Evolutionary conservation across 768 basidiomycete species (phyloP), one percentile per base, ranked within the genome.

Genomic region (Hypsizygus marmoreus): DNA sequence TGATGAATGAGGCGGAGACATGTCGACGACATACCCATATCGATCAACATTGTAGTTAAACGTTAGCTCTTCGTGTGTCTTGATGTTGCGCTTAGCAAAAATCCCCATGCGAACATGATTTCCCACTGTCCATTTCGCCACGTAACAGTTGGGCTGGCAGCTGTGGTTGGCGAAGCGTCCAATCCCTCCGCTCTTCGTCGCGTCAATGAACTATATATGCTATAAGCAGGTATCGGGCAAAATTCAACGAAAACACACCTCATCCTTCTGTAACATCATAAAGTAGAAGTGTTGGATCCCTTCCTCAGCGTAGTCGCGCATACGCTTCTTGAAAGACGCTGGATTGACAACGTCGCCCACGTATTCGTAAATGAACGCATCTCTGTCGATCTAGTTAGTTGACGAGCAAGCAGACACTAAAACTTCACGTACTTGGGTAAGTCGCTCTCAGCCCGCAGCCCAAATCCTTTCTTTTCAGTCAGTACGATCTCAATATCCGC

Each of bases 11-110:
- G n/a, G n/a, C n/a, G n/a, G n/a, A n/a, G n/a, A n/a, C n/a, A n/a
- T n/a, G n/a, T n/a, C n/a, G n/a, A n/a, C n/a, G 3, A 73, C 86
- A 38, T 49, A 95, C 95, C 95, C 97, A 59, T 99, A 99, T 47
- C 97, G 91, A 66, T 98, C 97, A 30, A 98, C 97, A 63, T 99
- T 99, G 65, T 99, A 99, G 68, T 99, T 98, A 74, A 98, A 98
- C 0, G 97, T 98, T 56, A 97, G 67, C 66, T 97, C 95, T 60
- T 97, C 94, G 51, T 90, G 66, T 61, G 80, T 81, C 61, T 76
- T 65, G 54, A 97, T 86, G 42, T 74, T 53, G 32, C 91, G 78
- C 58, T 86, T 92, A n/a, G 95, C 85, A 59, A 98, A 99, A 56
- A 98, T 97, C 34, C 95, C 97, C 95, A 97, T 97, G 26, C 97